Evolutionary conservation across 352 stramenopile genomes (phyloP), one percentile per base, ranked within the genome.

Genomic region (Thraustotheca clavata): DNA sequence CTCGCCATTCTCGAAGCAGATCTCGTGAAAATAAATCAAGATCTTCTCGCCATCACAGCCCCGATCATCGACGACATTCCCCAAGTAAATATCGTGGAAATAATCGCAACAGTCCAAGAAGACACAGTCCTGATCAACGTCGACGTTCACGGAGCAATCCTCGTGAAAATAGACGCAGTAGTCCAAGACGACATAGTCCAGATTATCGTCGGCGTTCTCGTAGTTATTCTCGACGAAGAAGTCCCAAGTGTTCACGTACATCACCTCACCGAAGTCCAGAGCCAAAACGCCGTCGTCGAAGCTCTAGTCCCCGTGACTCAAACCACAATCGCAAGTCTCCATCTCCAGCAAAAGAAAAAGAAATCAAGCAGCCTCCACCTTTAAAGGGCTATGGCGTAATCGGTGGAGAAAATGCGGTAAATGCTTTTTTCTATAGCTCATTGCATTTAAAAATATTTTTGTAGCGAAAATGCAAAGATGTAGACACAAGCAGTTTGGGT

Each of bases 401-500:
- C 22, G 79, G 67, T 29, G 73, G 68, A 43, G 61, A 74, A 1
- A 81, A 80, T 68, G 80, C 82, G 12, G 76, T 84, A 63, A 38
- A 68, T 73, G 20, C 40, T 9, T 50, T 20, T 6, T 50, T 32
- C 41, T 60, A 3, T 24, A 9, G 22, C 1, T 24, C n/a, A n/a
- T n/a, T n/a, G n/a, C n/a, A n/a, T n/a, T n/a, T n/a, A n/a, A n/a
- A n/a, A n/a, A n/a, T n/a, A n/a, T n/a, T 49, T n/a, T 32, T n/a
- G 3, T 41, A 85, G 76, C 50, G 80, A 18, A 72, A 87, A 67
- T 86, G 73, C 35, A 86, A 83, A 35, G 72, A 94, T 43, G 69
- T 94, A 11, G 83, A 94, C 70, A 85, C 71, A 59, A 71, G 79
- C 11, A 88, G 81, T 6, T 71, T 94, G 3, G 83, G 85, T n/a